Evolutionary conservation across 805 yeast genomes (phyloP).

Genomic region (Grigorovia transvaalensis): DNA sequence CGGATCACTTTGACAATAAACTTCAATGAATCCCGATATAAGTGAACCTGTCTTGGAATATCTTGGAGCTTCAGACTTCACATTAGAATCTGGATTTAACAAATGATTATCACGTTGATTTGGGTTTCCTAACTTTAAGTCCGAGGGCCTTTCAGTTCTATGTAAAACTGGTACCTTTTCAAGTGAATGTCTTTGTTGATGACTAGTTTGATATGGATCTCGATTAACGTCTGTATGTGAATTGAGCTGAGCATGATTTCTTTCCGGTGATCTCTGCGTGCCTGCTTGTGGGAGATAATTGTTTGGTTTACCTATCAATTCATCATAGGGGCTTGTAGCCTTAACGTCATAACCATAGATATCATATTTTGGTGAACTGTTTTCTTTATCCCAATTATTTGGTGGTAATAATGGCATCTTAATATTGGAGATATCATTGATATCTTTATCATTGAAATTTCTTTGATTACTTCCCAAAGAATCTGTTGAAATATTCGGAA

Average conservation of each 20-base stretch:
- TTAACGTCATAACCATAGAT: background rate
- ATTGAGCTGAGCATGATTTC: background rate
- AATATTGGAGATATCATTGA: background rate
- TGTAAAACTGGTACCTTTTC: background rate
- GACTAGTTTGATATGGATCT: background rate
- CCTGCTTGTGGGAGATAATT: background rate
- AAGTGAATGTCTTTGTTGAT: background rate
- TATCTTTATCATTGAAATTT: background rate
- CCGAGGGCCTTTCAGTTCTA: background rate
- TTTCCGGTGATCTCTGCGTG: background rate
- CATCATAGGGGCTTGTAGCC: background rate
- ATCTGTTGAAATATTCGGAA: background rate
- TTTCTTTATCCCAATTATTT: background rate
- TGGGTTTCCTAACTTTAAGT: no score
- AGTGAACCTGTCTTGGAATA: background rate
- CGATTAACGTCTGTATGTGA: background rate
- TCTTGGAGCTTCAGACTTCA: background rate
- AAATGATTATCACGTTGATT: background rate
- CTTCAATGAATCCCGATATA: slow-evolving; percentile 1
- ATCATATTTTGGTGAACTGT: background rate
- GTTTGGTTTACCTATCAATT: background rate
- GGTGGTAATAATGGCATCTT: background rate
- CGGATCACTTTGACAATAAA: background rate
- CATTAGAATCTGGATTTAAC: background rate
- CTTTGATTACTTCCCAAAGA: background rate